Conservation (phyloP, 345 rosid genomes). For the Conringia planisiliqua region DNA sequence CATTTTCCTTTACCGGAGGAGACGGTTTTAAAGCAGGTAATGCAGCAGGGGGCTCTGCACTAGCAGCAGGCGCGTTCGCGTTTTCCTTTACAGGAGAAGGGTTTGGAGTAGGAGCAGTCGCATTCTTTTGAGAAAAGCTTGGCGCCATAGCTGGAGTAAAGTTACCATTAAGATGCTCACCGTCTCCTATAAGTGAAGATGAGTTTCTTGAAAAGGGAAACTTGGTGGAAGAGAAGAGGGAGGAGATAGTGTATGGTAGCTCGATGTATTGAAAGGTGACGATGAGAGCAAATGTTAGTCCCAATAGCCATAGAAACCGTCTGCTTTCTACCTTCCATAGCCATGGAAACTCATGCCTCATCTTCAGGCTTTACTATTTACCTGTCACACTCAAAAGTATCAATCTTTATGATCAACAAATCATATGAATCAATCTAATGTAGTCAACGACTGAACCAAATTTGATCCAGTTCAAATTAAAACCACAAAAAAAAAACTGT, state of each 20-base stretch:
- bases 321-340: conserved; percentile 44
- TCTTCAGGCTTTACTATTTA: conserved; percentile 9
- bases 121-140: conserved; percentile 18
- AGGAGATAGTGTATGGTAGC: conserved; percentile 48
- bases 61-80: not conserved
- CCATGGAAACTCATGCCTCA: conserved; percentile 53
- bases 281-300: conserved; percentile 42
- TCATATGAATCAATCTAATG: not conserved
- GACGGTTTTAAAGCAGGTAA: not conserved
- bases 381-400: conserved; percentile 1
- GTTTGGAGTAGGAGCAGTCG: conserved; percentile 23
- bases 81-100: not conserved
- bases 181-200: conserved; percentile 18
- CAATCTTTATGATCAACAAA: not conserved
- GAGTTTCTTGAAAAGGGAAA: conserved; percentile 40
- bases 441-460: not conserved
- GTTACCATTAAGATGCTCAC: not conserved
- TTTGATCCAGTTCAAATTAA: not conserved
- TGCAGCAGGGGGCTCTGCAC: not conserved
- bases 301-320: conserved; percentile 59
- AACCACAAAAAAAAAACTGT: not conserved
- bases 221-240: conserved; percentile 47
- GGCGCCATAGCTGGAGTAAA: conserved; percentile 27
- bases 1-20: not conserved
- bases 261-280: conserved; percentile 64